phyloP scores from a whole-genome alignment of 345 rosid species.

The Citrus medica region DNA sequence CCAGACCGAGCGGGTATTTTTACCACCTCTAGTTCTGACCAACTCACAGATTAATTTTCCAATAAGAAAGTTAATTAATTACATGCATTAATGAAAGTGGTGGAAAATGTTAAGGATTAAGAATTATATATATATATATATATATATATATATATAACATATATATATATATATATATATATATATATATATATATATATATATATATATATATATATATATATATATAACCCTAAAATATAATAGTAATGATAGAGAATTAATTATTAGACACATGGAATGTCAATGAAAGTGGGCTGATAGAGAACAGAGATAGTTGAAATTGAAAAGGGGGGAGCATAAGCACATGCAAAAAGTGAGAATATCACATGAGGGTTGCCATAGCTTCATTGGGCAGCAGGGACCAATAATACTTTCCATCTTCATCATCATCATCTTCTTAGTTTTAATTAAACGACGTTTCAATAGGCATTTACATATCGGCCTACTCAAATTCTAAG shows the following conservation, averaged over 20 bases:
- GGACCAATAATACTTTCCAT: conserved; percentile 16
- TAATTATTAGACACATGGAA: background rate
- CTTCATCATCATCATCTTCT: background rate
- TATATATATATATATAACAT: too few relatives aligned
- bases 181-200: too few relatives aligned
- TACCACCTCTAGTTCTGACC: too few relatives aligned
- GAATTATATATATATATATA: too few relatives aligned
- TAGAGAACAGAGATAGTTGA: conserved; percentile 30
- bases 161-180: too few relatives aligned
- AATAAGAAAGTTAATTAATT: background rate
- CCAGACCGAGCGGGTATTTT: too few relatives aligned
- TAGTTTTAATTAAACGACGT: conserved; percentile 15
- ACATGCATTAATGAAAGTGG: background rate
- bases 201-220: too few relatives aligned
- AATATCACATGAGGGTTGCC: conserved; percentile 41
- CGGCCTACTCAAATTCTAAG: conserved; percentile 12
- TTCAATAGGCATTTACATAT: conserved; percentile 15
- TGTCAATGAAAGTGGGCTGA: conserved; percentile 12
- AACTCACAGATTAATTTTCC: background rate
- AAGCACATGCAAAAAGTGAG: conserved; percentile 51
- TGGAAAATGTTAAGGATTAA: background rate
- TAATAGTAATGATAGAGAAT: background rate
- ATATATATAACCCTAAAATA: background rate
- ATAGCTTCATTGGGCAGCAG: conserved; percentile 26
- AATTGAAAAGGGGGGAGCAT: conserved; percentile 19